Evolutionary conservation across 306 rosid genomes (phyloP).

Genomic region (Cicer pinnatifidum): DNA sequence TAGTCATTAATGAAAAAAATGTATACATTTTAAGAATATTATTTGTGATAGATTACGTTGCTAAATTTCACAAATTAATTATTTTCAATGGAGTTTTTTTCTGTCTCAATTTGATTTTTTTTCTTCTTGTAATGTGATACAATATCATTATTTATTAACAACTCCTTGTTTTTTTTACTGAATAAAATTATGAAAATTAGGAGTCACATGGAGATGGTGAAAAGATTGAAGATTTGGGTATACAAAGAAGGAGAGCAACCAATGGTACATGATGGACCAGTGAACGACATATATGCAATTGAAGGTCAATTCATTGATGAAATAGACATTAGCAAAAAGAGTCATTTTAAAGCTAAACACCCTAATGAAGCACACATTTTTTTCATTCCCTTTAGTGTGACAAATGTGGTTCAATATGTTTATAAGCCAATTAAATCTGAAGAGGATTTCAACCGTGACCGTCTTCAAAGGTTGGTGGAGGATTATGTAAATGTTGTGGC

Average conservation of each 20-base stretch:
- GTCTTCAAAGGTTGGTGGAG: slow-evolving; percentile 51
- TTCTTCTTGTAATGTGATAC: too few species aligned
- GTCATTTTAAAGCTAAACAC: slow-evolving; percentile 53
- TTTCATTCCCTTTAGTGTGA: slow-evolving; percentile 61
- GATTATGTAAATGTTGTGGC: slow-evolving; percentile 51
- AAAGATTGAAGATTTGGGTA: slow-evolving; percentile 62
- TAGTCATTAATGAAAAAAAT: too few species aligned
- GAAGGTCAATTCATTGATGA: slow-evolving; percentile 74
- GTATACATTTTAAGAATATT: too few species aligned
- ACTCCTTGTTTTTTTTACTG: background rate
- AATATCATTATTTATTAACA: background rate
- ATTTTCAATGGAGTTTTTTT: too few species aligned
- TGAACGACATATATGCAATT: slow-evolving; percentile 60
- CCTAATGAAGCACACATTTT: slow-evolving; percentile 63
- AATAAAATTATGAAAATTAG: slow-evolving; percentile 41
- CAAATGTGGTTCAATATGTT: slow-evolving; percentile 53
- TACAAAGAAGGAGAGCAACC: slow-evolving; percentile 70
- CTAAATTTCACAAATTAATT: too few species aligned
- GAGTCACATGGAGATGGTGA: slow-evolving; percentile 72
- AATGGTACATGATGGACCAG: slow-evolving; percentile 62
- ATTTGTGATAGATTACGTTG: too few species aligned
- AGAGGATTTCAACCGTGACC: slow-evolving; percentile 54
- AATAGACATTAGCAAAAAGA: slow-evolving; percentile 49
- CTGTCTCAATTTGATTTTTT: too few species aligned
- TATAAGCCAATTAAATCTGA: slow-evolving; percentile 36